Base-by-base conservation (phyloP, 2,329 filamentous ascomycete species). In the Mollisia scopiformis region DNA sequence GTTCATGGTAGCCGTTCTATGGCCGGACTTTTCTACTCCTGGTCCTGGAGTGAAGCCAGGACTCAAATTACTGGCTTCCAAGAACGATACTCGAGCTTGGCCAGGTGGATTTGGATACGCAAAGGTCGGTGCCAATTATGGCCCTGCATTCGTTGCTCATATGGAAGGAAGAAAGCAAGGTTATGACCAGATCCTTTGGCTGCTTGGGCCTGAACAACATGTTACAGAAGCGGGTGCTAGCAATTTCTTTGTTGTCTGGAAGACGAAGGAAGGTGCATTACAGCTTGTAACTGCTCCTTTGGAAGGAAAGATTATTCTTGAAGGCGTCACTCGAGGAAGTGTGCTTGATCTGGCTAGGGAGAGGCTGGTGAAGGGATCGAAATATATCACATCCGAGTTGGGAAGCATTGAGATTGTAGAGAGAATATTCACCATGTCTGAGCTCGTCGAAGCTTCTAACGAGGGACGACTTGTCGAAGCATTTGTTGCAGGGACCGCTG, bases 51-150 rank as follows among this genome's bases (percentile, higher is more conserved):
- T 60, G 6, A 28, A 63, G 6, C 66, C 66, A 3, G 86, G 86
- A 68, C 83, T 96, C 80, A 88, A 85, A 69, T 84, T 96, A 54
- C 86, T 94, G 74, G 94, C 93, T 0, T 91, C 86, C 37, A 85
- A 87, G 61, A 88, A 93, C 68, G 91, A 96, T 76, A 91, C 89
- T 59, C 89, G 93, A 67, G 93, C 93, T 13, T 97, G 93, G 93
- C 92, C 92, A 23, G 93, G 93, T 66, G 93, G 93, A 3, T 96
- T 96, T 75, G 93, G 93, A 2, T 93, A 91, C 73, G 92, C 93
- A 62, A 97, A 97, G 79, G 86, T 97, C 33, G 93, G 93, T 58
- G 93, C 93, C 62, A 97, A 97, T 81, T 97, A 96, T 76, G 93
- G 93, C 0, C 93, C 93, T 16, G 88, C 86, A 11, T 84, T 97